Conservation (phyloP, 1,284 basidiomycete species). For the Cronartium ribicola region DNA sequence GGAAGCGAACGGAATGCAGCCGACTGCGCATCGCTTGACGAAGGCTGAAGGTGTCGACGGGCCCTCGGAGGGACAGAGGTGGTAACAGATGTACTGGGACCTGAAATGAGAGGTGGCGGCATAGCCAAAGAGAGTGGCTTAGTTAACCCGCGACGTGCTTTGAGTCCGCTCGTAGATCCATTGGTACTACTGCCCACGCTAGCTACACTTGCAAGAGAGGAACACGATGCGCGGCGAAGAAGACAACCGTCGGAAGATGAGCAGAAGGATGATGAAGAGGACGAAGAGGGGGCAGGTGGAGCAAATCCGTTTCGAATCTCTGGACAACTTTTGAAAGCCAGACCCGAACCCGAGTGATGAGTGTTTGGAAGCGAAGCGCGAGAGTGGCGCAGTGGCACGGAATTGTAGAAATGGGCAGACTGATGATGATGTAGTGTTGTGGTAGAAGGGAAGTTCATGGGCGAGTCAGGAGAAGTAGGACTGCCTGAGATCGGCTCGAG, state of each 20-base stretch:
- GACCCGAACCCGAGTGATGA: slow-evolving; percentile 43
- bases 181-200: slow-evolving; percentile 43
- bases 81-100: background rate
- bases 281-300: slow-evolving; percentile 40
- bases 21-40: background rate
- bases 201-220: slow-evolving; percentile 47
- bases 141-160: slow-evolving; percentile 35
- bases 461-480: slow-evolving; percentile 38
- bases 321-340: slow-evolving; percentile 39
- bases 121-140: slow-evolving; percentile 32
- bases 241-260: slow-evolving; percentile 44
- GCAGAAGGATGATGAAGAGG: slow-evolving; percentile 42
- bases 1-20: slow-evolving; percentile 27
- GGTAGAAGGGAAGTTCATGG: slow-evolving; percentile 3
- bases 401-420: background rate
- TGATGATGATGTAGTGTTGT: background rate
- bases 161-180: slow-evolving; percentile 17
- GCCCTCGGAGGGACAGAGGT: background rate
- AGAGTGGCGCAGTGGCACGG: slow-evolving; percentile 45
- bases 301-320: background rate
- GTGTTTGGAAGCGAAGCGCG: slow-evolving; percentile 43
- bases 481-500: slow-evolving; percentile 42
- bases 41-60: background rate
- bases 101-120: background rate
- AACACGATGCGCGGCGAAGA: slow-evolving; percentile 40